These are phyloP conservation scores for Petasospora fabianii DNA, from an alignment of 1,139 yeast genomes.

Conservation along the genomic window DNA sequence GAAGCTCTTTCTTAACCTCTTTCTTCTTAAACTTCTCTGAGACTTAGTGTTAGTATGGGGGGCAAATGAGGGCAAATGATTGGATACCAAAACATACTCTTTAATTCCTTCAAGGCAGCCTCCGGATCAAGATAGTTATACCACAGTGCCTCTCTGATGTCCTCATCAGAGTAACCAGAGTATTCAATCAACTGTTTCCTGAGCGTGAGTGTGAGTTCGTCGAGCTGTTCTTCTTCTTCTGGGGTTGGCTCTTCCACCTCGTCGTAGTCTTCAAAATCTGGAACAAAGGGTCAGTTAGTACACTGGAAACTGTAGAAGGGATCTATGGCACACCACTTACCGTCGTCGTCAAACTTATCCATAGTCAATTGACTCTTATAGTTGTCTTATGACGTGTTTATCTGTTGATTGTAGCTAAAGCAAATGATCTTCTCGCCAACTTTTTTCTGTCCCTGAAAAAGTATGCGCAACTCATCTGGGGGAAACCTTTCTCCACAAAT, in stretches of 20 bases:
- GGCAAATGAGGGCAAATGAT: background rate
- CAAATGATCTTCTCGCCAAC: too few relatives aligned
- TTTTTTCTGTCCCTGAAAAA: too few relatives aligned
- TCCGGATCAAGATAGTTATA: conserved; percentile 55
- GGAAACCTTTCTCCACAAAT: too few relatives aligned
- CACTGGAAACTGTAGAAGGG: background rate
- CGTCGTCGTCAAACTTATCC: conserved; percentile 16
- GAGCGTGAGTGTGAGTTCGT: conserved; percentile 40
- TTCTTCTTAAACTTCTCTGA: conserved; percentile 19
- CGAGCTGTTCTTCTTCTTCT: conserved; percentile 49
- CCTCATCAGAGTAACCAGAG: conserved; percentile 47
- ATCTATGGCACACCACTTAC: conserved; percentile 7
- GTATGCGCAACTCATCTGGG: background rate
- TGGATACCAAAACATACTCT: conserved; percentile 34
- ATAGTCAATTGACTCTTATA: background rate
- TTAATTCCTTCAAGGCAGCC: conserved; percentile 50
- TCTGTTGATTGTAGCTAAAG: background rate
- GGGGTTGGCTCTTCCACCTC: conserved; percentile 42
- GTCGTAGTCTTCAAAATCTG: conserved; percentile 28
- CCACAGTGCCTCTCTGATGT: conserved; percentile 59
- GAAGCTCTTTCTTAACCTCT: conserved; percentile 2
- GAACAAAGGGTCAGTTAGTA: background rate
- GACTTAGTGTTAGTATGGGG: conserved; percentile 5
- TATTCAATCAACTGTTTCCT: conserved; percentile 36
- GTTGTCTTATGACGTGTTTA: background rate